These are phyloP conservation scores for Neostapfia colusana DNA, from an alignment of 176 grass and related monocot species.

Conservation along the genomic window DNA sequence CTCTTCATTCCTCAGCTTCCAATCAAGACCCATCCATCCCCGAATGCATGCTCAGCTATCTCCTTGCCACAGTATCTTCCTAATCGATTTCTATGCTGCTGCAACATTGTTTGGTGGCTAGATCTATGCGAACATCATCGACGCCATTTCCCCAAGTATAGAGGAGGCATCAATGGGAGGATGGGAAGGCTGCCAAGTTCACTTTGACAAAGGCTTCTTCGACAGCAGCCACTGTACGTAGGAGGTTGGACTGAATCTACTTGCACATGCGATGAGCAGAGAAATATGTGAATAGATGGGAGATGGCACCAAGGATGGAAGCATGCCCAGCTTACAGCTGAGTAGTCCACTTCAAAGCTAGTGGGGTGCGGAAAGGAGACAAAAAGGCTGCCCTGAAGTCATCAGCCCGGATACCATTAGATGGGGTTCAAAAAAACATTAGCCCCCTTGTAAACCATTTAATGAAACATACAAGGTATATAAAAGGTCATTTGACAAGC, in stretches of 20 bases:
- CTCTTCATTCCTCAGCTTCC: neutral
- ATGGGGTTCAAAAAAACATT: neutral
- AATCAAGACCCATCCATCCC: neutral
- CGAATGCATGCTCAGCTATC: neutral
- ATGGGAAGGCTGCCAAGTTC: neutral
- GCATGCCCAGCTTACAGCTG: neutral
- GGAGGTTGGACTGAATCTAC: neutral
- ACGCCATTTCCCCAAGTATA: neutral
- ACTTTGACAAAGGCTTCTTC: neutral
- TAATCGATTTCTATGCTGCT: neutral
- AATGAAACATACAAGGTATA: neutral
- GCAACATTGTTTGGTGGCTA: neutral
- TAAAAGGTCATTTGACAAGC: slow-evolving; percentile 24
- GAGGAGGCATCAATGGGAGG: neutral
- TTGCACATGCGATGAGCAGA: neutral
- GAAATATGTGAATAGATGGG: neutral
- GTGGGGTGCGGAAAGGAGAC: neutral
- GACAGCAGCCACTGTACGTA: neutral
- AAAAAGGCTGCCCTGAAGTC: neutral
- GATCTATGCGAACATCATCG: neutral
- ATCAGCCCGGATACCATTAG: neutral
- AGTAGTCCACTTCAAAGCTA: neutral
- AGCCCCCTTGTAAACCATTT: neutral
- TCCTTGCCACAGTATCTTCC: neutral
- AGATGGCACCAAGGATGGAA: neutral